These are phyloP conservation scores for Saccharomycopsis fermentans DNA, from an alignment of 805 yeast genomes.

Conservation along the genomic window DNA sequence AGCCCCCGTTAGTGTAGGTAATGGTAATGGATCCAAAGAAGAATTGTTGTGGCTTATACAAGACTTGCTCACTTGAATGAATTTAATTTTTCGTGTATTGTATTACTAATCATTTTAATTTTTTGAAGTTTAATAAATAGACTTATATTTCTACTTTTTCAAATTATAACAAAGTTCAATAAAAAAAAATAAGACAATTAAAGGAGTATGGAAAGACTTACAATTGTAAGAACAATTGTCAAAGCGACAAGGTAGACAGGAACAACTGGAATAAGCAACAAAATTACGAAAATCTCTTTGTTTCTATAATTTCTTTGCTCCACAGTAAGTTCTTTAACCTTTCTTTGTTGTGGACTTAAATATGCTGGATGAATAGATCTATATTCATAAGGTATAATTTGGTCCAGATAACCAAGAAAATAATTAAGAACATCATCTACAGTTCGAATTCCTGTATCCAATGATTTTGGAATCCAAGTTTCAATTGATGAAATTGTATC, in stretches of 20 bases:
- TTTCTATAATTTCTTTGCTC: not conserved
- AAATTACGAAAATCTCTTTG: not conserved
- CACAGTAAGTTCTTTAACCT: not conserved
- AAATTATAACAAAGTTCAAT: not conserved
- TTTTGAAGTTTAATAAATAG: not conserved
- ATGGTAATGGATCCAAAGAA: conserved; percentile 33
- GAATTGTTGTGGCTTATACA: conserved; percentile 65
- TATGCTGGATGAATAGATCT: conserved; percentile 11
- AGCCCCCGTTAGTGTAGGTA: not conserved
- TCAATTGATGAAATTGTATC: not conserved
- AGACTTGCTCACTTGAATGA: conserved; percentile 42
- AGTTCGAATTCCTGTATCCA: not conserved
- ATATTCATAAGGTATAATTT: conserved; percentile 6
- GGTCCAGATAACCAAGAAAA: conserved; percentile 6
- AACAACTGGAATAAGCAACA: not conserved
- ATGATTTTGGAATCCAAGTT: not conserved
- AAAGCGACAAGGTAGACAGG: not conserved
- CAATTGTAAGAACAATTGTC: not conserved
- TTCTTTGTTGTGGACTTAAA: conserved; percentile 10
- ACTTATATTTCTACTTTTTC: not conserved
- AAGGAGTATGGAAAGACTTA: not conserved
- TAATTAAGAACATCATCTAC: conserved; percentile 2
- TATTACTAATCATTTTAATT: not conserved
- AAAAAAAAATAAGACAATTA: not conserved
- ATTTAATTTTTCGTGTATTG: not conserved